Evolutionary conservation across 164 flowering plant genomes (phyloP).

Genomic region (Chimonanthus praecox): DNA sequence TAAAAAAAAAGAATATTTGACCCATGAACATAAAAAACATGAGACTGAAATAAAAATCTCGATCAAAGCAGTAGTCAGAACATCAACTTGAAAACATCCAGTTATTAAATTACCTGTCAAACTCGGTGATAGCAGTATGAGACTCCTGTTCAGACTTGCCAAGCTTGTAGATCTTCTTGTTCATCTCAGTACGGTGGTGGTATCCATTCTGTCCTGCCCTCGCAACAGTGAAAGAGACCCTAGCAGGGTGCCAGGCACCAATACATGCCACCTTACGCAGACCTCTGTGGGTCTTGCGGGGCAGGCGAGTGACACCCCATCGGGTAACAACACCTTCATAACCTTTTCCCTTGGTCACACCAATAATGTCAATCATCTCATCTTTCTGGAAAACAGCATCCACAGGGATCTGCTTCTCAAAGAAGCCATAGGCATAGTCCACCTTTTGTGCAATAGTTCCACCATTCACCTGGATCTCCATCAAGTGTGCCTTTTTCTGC

Average conservation of each 20-base stretch:
- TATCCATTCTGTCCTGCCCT: constrained; percentile 15
- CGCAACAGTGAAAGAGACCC: constrained; percentile 14
- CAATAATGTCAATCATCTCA: constrained; percentile 75
- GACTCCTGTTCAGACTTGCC: constrained; percentile 13
- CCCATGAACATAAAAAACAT: too few relatives aligned
- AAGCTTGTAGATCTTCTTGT: constrained; percentile 16
- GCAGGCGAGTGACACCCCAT: constrained; percentile 15
- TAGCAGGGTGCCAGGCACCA: constrained; percentile 19
- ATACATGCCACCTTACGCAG: constrained; percentile 12
- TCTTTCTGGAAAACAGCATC: constrained; percentile 74
- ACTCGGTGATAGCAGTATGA: constrained; percentile 7
- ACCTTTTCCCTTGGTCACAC: constrained; percentile 19
- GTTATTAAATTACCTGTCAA: constrained; percentile 7
- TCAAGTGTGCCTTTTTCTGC: constrained; percentile 72
- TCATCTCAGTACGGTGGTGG: constrained; percentile 14
- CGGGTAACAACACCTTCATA: constrained; percentile 16
- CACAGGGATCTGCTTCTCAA: constrained; percentile 61
- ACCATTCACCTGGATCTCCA: constrained; percentile 78
- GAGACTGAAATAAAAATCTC: too few relatives aligned
- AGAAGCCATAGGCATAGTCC: constrained; percentile 59
- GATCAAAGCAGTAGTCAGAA: too few relatives aligned
- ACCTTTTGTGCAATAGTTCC: constrained; percentile 55
- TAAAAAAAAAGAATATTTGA: too few relatives aligned
- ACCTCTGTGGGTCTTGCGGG: constrained; percentile 14
- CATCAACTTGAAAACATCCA: background rate